These are phyloP conservation scores for Backusella westeae DNA, from an alignment of 192 early-diverging fungal species.

Conservation along the genomic window DNA sequence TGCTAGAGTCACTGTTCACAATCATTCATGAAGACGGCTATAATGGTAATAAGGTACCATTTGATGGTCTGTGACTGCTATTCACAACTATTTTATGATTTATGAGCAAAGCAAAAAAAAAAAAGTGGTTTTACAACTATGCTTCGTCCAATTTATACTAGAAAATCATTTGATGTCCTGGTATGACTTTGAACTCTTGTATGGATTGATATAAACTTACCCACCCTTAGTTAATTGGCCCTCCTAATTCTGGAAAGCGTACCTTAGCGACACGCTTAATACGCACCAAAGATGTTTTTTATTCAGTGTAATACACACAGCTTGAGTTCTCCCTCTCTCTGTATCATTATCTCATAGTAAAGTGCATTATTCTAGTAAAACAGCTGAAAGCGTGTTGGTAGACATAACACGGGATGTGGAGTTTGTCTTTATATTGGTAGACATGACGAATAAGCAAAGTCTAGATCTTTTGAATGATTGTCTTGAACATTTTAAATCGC, in stretches of 20 bases:
- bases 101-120: neutral
- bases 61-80: too few relatives aligned
- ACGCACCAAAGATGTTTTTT: constrained; percentile 5
- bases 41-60: too few relatives aligned
- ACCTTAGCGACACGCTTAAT: constrained; percentile 19
- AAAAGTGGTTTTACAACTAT: neutral
- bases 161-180: constrained; percentile 8
- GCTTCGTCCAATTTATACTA: constrained; percentile 19
- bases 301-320: constrained; percentile 17
- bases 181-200: neutral
- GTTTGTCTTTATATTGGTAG: constrained; percentile 21
- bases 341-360: too few relatives aligned
- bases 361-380: neutral
- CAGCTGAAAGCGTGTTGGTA: neutral
- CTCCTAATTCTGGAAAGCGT: constrained; percentile 17
- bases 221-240: constrained; percentile 14
- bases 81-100: neutral
- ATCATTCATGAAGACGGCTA: too few relatives aligned
- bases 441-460: constrained; percentile 18
- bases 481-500: neutral
- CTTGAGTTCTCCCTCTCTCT: neutral
- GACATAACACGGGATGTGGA: constrained; percentile 1
- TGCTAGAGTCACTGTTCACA: too few relatives aligned
- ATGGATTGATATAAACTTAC: too few relatives aligned
- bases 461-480: neutral